Base-by-base conservation (phyloP, 148 eudicot genomes). In the Chenopodium berlandieri region DNA sequence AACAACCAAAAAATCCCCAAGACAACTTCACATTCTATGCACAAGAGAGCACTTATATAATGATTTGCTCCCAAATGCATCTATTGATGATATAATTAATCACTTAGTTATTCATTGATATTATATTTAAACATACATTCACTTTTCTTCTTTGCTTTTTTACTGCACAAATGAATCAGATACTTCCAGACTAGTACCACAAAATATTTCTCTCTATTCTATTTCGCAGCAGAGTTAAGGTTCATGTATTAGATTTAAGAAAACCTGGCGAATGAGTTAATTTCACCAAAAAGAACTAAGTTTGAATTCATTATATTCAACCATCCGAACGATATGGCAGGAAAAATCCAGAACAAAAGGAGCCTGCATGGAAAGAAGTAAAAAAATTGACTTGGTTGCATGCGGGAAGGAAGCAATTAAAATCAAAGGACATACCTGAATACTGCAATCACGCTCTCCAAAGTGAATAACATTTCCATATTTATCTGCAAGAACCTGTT, bases 381-480 rank as follows among this genome's bases (percentile, higher is more conserved):
- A 27, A 69, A 13, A 62, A 77, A 65, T 7, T 34, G 14, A 34
- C 25, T 9, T 6, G 37, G 9, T 10, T 40, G 48, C 62, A 47
- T n/a, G 30, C 11, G 69, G 27, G 52, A 80, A 44, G 22, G 67
- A 58, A 32, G 14, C 66, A 74, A 71, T 1, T 40, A 30, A 76
- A 37, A 56, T 70, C 27, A 71, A 19, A 60, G 58, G 82, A 32
- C 46, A 78, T 86, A 89, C 99, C 98, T 96, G 99, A 86, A 96
- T 96, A 87, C 98, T 96, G 93, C 99, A 96, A 85, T 96, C 99
- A 89, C 99, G 99, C 87, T 96, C 99, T 75, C 99, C 99, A 85
- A 94, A 96, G 91, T 96, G 99, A 81, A 96, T 91, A 79, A 94
- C 98, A 82, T 96, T 96, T 54, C 99, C 95, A 85, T 75, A 92